phyloP scores from a whole-genome alignment of 2,329 filamentous ascomycete species.

The Malbranchea cinnamomea region DNA sequence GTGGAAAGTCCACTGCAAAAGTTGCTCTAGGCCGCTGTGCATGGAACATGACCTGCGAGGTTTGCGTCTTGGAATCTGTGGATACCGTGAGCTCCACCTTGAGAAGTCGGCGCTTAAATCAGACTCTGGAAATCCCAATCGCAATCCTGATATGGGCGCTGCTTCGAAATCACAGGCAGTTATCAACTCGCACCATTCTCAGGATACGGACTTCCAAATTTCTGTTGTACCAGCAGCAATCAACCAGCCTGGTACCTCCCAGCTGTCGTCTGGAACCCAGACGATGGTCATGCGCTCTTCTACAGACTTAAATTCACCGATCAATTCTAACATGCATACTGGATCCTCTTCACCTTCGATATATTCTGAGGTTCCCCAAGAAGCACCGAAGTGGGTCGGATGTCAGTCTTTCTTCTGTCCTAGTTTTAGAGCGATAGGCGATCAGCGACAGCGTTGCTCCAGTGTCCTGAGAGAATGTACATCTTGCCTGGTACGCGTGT shows the following conservation, averaged over 20 bases:
- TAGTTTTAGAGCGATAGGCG: constrained; percentile 26
- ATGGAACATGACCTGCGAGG: constrained; percentile 45
- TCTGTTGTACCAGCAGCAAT: no score
- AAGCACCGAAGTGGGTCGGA: constrained; percentile 29
- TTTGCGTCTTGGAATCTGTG: constrained; percentile 41
- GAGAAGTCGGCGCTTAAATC: constrained; percentile 34
- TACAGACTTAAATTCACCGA: constrained; percentile 24
- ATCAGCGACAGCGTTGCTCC: constrained; percentile 31
- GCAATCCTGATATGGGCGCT: background rate
- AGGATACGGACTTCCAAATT: no score
- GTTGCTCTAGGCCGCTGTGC: constrained; percentile 41
- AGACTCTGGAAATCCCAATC: no score
- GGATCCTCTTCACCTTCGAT: constrained; percentile 27
- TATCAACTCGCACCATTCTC: no score
- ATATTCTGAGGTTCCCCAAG: constrained; percentile 23
- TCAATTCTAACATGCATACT: constrained; percentile 24
- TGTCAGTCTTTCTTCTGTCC: constrained; percentile 36
- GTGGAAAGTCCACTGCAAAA: constrained; percentile 45
- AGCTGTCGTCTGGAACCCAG: background rate
- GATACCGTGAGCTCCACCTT: constrained; percentile 38
- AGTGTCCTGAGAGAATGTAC: constrained; percentile 31
- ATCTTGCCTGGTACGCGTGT: constrained; percentile 31
- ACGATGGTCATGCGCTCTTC: constrained; percentile 13
- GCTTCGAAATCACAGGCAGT: background rate
- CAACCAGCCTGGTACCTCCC: background rate